Base-by-base conservation (phyloP, 1,284 basidiomycete species). In the Phlebopus sp. region DNA sequence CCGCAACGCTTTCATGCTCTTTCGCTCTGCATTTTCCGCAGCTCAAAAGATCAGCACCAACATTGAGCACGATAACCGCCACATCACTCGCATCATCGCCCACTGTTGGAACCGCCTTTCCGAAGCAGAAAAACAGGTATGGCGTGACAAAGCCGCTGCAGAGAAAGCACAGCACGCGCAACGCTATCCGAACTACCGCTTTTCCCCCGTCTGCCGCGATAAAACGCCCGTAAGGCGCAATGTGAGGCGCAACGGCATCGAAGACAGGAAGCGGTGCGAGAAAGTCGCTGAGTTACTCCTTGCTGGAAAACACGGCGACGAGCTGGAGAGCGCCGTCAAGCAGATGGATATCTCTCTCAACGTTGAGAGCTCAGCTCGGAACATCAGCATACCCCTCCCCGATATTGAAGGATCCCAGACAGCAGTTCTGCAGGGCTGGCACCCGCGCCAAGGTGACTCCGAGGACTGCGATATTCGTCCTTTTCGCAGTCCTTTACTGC, bases 1-100 rank as follows among this genome's bases (percentile, higher is more conserved):
- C 0, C 74, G 84, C 25, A 93, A 92, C 64, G 82, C 87, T 21
- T 93, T 91, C 72, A 90, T 93, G 70, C 77, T 92, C 61, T 93
- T 87, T 66, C 80, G 90, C 37, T 84, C 84, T 40, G 82, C 87
- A 51, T 83, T 84, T 47, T 77, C 79, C 43, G 74, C 77, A 3
- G 65, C 69, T 27, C 62, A 70, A 40, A 75, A 72, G 51, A 69
- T 76, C 47, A 62, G 54, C 46, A 63, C 67, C 27, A 61, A 57
- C 29, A 67, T 78, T 51, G 79, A 79, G 59, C 70, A 69, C 50
- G 75, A 82, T 55, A 75, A 82, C 55, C 70, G 79, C n/a, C 75
- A 80, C 46, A 76, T 84, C 55, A 79, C 77, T 43, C 75, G 75
- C 45, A 77, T 80, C 59, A 72, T 78, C 35, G 79, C 71, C 1